Evolutionary conservation across 495 filamentous ascomycete genomes (phyloP), one percentile per base, ranked within the genome.

Genomic region (Penicillium canescens): DNA sequence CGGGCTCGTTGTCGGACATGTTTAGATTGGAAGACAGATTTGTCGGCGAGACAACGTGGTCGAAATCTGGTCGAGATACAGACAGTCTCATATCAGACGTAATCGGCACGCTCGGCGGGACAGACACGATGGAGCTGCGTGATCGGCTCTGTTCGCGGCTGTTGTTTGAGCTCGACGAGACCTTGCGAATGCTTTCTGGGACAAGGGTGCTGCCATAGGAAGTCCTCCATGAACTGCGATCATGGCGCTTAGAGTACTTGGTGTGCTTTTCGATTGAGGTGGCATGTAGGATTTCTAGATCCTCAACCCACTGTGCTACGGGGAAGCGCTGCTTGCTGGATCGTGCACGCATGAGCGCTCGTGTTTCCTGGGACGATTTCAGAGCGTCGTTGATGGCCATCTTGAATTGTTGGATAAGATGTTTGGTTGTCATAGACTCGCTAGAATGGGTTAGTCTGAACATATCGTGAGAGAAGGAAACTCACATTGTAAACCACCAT

Each of bases 311-410:
- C 59, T 86, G 83, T 4, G 81, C 82, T 18, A 87, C 86, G 4
- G 88, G 88, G 72, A 90, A 91, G 9, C 88, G 80, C 58, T 91
- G 87, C 62, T 85, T 85, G 3, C 85, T 85, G 39, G 86, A 88
- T 41, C 84, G 78, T 35, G 88, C 88, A 54, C 88, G 77, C 88
- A 91, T 90, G 61, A 81, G 78, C 3, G 82, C 81, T 42, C 88
- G 72, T 42, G 75, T 77, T 18, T 80, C 73, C 14, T 56, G 60
- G 56, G 83, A 82, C 5, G 86, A 88, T 35, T 77, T 81, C 37
- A 91, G 67, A 0, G 88, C 88, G 34, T 78, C 81, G n/a, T 80
- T 71, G 49, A 90, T 87, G 21, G 88, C 84, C 51, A 79, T 71
- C 56, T 82, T 85, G 71, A 90, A 90, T 63, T 91, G 88, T 31